Base-by-base conservation (phyloP, 1,284 basidiomycete genomes). In the Peniophora sp. region DNA sequence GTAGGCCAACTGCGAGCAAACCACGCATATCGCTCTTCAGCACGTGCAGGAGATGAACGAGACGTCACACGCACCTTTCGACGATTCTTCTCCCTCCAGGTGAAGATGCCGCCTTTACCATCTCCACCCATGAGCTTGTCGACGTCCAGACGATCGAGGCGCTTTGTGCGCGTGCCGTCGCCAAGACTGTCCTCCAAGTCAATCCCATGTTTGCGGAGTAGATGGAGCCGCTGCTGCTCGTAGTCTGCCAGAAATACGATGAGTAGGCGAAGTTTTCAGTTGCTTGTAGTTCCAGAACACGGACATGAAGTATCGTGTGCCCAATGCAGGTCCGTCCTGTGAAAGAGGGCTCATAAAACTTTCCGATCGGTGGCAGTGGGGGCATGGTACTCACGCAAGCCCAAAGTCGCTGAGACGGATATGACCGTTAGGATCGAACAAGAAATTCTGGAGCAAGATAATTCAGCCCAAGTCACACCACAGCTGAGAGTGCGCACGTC, bases 351-450 rank as follows among this genome's bases (percentile, higher is more conserved):
- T 54, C 50, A 47, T 50, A 22, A 50, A n/a, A 32, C 27, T 32
- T 32, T 32, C 12, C 27, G 27, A 32, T 32, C 27, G 27, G 12
- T 12, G 27, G 12, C 12, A 32, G 27, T 6, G 27, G 52, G 54
- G n/a, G 34, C 22, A 23, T 38, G 16, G 36, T 49, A 81, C 86
- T 71, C 69, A 96, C 77, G 93, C 95, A 55, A 98, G 76, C 23
- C 96, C 95, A 66, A 98, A 97, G 69, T 98, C 96, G 62, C 90
- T 92, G 52, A 98, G 80, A 69, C 87, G 90, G 69, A 99, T 88
- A 69, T 98, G 95, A 6, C 95, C 95, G 55, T 90, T 77, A 52
- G 86, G 84, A 66, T 92, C 90, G 70, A 97, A 96, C 48, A 97
- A 75, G 72, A 97, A 97, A 69, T 97, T 97, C 85, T 95, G 72